Conservation (phyloP, 2,329 filamentous ascomycete species). For the Botrytis byssoidea region DNA sequence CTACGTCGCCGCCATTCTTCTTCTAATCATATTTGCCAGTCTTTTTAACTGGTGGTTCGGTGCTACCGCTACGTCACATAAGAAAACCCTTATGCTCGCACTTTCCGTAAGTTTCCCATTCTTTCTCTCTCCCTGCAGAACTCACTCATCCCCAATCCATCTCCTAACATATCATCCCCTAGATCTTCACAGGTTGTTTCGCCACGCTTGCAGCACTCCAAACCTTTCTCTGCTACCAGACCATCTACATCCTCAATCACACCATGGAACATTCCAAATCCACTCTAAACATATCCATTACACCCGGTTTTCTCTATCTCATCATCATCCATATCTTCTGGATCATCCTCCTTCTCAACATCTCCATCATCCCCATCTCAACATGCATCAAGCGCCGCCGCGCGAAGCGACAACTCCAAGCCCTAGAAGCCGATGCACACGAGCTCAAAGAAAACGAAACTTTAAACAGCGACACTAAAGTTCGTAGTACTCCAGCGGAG, state of each 20-base stretch:
- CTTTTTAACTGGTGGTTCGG: not conserved
- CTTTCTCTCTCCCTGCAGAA: rapidly evolving
- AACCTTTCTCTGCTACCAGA: not conserved
- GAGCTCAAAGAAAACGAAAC: not conserved
- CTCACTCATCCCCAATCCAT: not conserved
- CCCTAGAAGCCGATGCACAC: not conserved
- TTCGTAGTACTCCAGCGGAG: not conserved
- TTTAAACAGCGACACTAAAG: not conserved
- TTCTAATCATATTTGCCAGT: not conserved
- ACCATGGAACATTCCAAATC: not conserved
- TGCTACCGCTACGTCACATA: not conserved
- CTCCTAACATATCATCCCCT: not conserved
- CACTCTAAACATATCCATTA: not conserved
- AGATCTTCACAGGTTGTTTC: not conserved
- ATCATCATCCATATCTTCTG: not conserved
- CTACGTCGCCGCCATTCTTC: not conserved
- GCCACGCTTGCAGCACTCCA: not conserved
- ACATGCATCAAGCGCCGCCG: not conserved
- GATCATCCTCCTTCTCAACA: not conserved
- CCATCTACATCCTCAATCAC: not conserved
- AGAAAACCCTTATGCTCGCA: not conserved
- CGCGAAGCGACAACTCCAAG: no score
- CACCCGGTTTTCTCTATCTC: not conserved
- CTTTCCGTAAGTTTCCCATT: not conserved
- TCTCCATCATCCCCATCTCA: not conserved